These are phyloP conservation scores for Apophysomyces sp. DNA, from an alignment of 371 early-diverging fungal genomes.

Conservation along the genomic window DNA sequence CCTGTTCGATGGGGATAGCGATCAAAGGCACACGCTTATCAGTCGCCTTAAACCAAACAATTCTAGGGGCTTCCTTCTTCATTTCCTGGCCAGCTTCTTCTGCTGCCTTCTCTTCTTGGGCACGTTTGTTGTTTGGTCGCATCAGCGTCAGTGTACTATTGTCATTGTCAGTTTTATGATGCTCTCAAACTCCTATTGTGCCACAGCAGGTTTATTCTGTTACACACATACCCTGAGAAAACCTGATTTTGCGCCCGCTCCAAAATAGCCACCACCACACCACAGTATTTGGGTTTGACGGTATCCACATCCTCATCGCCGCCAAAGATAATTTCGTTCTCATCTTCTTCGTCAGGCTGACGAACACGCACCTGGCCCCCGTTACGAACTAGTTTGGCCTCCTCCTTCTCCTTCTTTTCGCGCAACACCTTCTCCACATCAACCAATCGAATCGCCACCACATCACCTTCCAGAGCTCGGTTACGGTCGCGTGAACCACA, in stretches of 20 bases:
- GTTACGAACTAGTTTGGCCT: conserved; percentile 50
- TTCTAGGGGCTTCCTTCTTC: conserved; percentile 44
- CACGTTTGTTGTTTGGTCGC: conserved; percentile 62
- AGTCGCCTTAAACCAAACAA: conserved; percentile 86
- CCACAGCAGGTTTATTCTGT: neutral
- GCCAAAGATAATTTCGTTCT: conserved; percentile 51
- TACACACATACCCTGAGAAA: conserved; percentile 53
- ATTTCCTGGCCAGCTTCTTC: conserved; percentile 30
- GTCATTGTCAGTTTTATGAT: neutral
- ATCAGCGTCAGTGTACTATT: conserved; percentile 51
- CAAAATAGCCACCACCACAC: conserved; percentile 67
- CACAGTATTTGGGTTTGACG: conserved; percentile 63
- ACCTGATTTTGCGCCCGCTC: conserved; percentile 63
- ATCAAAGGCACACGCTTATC: conserved; percentile 83
- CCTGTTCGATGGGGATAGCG: conserved; percentile 72
- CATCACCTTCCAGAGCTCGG: conserved; percentile 87
- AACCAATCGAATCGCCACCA: conserved; percentile 82
- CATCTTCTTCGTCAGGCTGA: conserved; percentile 50
- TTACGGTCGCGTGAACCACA: conserved; percentile 79
- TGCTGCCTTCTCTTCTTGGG: conserved; percentile 47
- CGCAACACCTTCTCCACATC: conserved; percentile 62
- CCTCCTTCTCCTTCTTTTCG: conserved; percentile 59
- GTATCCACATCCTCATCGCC: conserved; percentile 57
- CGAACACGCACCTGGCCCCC: conserved; percentile 38
- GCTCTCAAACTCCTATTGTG: neutral